These are phyloP conservation scores for Lachnellula subtilissima DNA, from an alignment of 2,329 filamentous ascomycete genomes.

Conservation along the genomic window DNA sequence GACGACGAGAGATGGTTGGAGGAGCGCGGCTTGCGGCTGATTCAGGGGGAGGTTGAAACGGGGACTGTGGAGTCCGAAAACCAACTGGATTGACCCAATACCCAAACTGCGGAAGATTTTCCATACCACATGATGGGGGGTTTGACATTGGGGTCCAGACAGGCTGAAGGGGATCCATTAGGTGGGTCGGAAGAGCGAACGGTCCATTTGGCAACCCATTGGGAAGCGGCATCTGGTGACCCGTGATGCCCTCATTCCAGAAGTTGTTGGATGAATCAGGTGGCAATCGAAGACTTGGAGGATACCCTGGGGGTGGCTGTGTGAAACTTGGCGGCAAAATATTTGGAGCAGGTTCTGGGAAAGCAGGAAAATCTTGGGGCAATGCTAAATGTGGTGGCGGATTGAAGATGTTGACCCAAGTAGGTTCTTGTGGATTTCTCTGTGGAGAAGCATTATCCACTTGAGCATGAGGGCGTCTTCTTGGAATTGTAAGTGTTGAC, in stretches of 20 bases:
- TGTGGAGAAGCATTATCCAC: not conserved
- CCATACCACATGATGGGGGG: conserved; percentile 1
- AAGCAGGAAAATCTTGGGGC: not conserved
- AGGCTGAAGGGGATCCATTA: not conserved
- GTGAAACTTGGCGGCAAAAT: not conserved
- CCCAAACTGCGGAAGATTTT: not conserved
- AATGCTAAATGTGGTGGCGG: conserved; percentile 5
- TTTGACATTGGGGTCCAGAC: conserved; percentile 4
- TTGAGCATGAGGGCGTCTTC: not conserved
- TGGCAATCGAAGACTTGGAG: not conserved
- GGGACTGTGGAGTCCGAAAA: not conserved
- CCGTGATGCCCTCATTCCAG: not conserved
- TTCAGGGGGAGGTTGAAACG: not conserved
- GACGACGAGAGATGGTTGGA: not conserved
- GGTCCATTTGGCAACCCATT: not conserved
- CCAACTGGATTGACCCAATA: conserved; percentile 4
- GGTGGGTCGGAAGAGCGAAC: not conserved
- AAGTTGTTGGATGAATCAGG: not conserved
- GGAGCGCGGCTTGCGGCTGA: not conserved
- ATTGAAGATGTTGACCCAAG: conserved; percentile 12
- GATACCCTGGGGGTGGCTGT: not conserved
- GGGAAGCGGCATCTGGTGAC: not conserved
- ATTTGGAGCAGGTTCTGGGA: not conserved
- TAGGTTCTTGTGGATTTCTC: conserved; percentile 4
- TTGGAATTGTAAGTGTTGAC: not conserved